phyloP scores from a whole-genome alignment of 495 filamentous ascomycete genomes.

The Tuber brumale region DNA sequence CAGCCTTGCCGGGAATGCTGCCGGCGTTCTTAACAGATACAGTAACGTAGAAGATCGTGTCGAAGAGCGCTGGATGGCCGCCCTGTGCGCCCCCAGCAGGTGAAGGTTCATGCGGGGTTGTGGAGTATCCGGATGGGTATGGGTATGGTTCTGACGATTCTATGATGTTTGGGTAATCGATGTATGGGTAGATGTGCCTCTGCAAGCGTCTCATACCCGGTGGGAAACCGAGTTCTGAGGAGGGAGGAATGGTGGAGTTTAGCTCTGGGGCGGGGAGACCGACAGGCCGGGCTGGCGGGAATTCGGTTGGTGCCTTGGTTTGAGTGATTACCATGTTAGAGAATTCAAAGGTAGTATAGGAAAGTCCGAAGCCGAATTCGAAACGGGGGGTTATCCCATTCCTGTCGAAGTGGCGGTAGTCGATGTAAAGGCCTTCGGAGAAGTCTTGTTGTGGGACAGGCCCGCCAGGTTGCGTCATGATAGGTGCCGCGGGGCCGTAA shows the following conservation, averaged over 20 bases:
- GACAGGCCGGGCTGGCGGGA: conserved; percentile 56
- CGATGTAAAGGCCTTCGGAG: conserved; percentile 73
- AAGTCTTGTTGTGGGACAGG: conserved; percentile 79
- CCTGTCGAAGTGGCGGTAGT: conserved; percentile 89
- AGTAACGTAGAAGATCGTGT: conserved; percentile 55
- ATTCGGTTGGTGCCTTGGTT: conserved; percentile 48
- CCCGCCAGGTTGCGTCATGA: conserved; percentile 68
- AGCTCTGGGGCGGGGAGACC: conserved; percentile 60
- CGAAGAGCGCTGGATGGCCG: conserved; percentile 79
- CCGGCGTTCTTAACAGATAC: conserved; percentile 71
- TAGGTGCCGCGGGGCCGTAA: conserved; percentile 70
- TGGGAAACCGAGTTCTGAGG: conserved; percentile 61
- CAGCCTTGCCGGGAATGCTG: conserved; percentile 56
- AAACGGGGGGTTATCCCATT: conserved; percentile 59
- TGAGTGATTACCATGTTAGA: conserved; percentile 51
- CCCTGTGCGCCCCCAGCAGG: conserved; percentile 72
- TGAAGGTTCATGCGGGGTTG: conserved; percentile 50
- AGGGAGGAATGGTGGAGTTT: conserved; percentile 51
- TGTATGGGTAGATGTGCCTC: conserved; percentile 88
- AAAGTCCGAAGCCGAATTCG: conserved; percentile 73
- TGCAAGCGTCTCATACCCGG: conserved; percentile 57
- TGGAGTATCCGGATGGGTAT: conserved; percentile 67
- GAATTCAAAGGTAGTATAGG: conserved; percentile 75
- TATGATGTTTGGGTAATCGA: conserved; percentile 50
- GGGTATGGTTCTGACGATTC: conserved; percentile 54